Evolutionary conservation across 352 stramenopile species (phyloP), one percentile per base, ranked within the genome.

Genomic region (Phytophthora hybrid): DNA sequence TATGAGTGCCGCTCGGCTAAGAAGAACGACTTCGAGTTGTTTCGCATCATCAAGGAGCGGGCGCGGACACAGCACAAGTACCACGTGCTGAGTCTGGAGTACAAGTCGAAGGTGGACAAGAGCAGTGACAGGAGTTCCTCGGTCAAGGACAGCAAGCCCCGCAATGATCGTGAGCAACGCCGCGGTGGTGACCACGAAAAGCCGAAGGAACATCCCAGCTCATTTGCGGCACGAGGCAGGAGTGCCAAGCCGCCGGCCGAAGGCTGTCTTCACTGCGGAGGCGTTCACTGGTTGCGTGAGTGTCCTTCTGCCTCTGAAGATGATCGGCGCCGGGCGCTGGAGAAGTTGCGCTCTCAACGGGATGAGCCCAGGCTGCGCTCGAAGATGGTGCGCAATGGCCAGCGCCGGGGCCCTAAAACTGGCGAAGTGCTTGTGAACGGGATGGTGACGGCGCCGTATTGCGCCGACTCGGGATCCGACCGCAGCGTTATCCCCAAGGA

Each of bases 21-120:
- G 44, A 65, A 31, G 41, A 56, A 65, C 4, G 41, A 65, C 16
- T 56, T 57, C 16, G 29, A 61, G 52, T 34, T 69, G 19, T 69
- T 62, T 14, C 8, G 23, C 3, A 54, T 62, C 53, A 56, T 62
- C 41, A 61, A 56, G 26, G 62, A 69, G 10, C 62, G 62, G 11
- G 52, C 62, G 4, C 7, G 29, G 9, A 55, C 32, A 21, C 51
- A 69, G 26, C 51, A 69, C 18, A 60, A 37, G 21, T 69, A 69
- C 10, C 53, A 61, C 53, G 23, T 69, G n/a, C 10, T 62, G 37
- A 56, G 9, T 7, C 11, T 60, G 14, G 62, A 69, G 52, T 56
- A 55, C 26, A 69, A 60, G 14, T 49, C 21, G 21, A 69, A 60
- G 37, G 13, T 14, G 1, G 62, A 49, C 11, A 69, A 61, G 52